Conservation (phyloP, 2,329 filamentous ascomycete species). For the Cytospora leucostoma region DNA sequence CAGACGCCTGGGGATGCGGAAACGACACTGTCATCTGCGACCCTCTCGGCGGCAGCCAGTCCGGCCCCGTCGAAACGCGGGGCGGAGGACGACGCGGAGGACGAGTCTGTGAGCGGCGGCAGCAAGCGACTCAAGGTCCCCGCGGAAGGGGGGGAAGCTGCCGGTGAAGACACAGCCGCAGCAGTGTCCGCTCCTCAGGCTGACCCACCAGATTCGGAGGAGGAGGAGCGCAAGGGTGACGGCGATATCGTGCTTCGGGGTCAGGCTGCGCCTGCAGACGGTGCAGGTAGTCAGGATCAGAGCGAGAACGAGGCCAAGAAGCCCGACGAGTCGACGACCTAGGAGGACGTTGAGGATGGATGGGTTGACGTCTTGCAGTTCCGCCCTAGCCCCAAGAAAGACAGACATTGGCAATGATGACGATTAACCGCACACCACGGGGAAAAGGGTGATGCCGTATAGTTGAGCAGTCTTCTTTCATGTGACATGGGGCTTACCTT, state of each 20-base stretch:
- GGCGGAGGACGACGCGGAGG: constrained; percentile 51
- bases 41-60: constrained; percentile 18
- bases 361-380: constrained; percentile 12
- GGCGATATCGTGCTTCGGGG: constrained; percentile 5
- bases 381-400: constrained; percentile 12
- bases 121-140: constrained; percentile 55
- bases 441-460: background rate
- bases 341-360: constrained; percentile 16
- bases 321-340: constrained; percentile 19
- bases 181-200: constrained; percentile 12
- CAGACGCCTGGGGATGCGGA: constrained; percentile 1
- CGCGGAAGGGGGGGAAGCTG: constrained; percentile 28
- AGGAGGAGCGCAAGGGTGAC: constrained; percentile 29
- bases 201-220: constrained; percentile 26
- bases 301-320: constrained; percentile 1
- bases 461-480: background rate
- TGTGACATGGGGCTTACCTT: background rate
- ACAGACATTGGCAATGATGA: background rate
- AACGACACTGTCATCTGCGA: constrained; percentile 3
- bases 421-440: background rate
- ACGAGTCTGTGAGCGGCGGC: constrained; percentile 34
- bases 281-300: background rate
- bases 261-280: constrained; percentile 1
- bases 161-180: constrained; percentile 22
- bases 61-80: constrained; percentile 50